Conservation (phyloP, 2,329 filamentous ascomycete genomes). For the Akanthomyces uredinophilus region DNA sequence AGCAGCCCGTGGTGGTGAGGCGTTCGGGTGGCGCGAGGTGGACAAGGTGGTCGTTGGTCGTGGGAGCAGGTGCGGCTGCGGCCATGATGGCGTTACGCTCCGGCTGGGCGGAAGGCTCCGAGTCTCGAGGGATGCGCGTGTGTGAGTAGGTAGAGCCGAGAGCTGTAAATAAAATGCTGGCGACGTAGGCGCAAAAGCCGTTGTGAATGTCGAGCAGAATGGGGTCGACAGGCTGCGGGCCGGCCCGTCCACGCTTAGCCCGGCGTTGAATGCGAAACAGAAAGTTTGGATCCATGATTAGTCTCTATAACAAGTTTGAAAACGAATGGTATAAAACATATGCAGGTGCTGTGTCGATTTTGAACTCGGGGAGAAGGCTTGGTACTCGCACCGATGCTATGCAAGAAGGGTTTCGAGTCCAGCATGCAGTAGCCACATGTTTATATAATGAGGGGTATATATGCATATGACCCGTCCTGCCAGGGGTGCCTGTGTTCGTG, state of each 20-base stretch:
- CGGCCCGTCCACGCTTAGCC: neutral
- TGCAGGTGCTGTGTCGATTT: neutral
- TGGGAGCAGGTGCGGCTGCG: neutral
- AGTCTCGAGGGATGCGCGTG: neutral
- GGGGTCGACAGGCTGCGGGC: neutral
- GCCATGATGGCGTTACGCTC: neutral
- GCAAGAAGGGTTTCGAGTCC: neutral
- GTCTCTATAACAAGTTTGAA: neutral
- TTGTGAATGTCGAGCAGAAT: conserved; percentile 9
- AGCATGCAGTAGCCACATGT: conserved; percentile 2
- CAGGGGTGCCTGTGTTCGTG: neutral
- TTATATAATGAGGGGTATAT: neutral
- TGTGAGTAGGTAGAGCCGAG: neutral
- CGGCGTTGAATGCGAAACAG: conserved; percentile 6
- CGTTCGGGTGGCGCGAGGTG: conserved; percentile 1
- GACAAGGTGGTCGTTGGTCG: conserved; percentile 1
- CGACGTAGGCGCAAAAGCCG: conserved; percentile 8
- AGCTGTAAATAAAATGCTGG: neutral
- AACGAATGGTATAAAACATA: neutral
- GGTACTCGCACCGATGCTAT: neutral
- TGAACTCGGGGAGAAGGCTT: neutral
- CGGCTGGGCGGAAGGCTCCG: neutral
- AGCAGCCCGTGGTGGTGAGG: conserved; percentile 12
- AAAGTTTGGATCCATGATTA: conserved; percentile 3
- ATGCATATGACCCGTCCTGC: neutral